These are phyloP conservation scores for Dinochytrium kinnereticum DNA, from an alignment of 371 early-diverging fungal genomes.

Conservation along the genomic window DNA sequence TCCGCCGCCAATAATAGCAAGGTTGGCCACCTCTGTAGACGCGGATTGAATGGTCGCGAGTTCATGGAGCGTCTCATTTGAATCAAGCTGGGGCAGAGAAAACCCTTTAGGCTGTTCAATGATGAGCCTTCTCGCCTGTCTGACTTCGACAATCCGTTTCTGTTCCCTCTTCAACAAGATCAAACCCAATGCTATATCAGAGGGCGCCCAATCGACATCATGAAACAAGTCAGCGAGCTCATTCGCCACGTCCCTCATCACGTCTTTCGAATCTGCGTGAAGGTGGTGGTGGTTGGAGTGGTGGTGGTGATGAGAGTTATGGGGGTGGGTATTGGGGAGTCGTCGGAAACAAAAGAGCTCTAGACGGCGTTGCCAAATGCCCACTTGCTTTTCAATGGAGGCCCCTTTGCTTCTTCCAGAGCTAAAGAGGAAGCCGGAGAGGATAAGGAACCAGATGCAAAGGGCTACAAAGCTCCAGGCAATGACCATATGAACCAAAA, in stretches of 20 bases:
- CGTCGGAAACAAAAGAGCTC: slow-evolving; percentile 29
- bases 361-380: slow-evolving; percentile 44
- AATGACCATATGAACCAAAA: slow-evolving; percentile 37
- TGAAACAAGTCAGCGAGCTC: slow-evolving; percentile 41
- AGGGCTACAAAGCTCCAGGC: slow-evolving; percentile 37
- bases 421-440: slow-evolving; percentile 28
- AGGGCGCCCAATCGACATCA: slow-evolving; percentile 54
- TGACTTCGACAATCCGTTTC: slow-evolving; percentile 41
- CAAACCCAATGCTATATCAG: slow-evolving; percentile 49
- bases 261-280: slow-evolving; percentile 29
- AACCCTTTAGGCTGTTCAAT: slow-evolving; percentile 37
- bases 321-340: neutral
- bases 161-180: slow-evolving; percentile 53
- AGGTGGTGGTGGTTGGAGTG: neutral
- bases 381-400: slow-evolving; percentile 16
- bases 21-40: slow-evolving; percentile 7
- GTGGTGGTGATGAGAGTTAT: neutral
- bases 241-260: slow-evolving; percentile 28
- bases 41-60: slow-evolving; percentile 16
- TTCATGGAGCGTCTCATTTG: slow-evolving; percentile 13
- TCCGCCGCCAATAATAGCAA: slow-evolving; percentile 11
- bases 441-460: slow-evolving; percentile 31
- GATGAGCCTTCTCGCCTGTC: slow-evolving; percentile 31
- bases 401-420: slow-evolving; percentile 12
- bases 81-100: slow-evolving; percentile 23